phyloP scores from a whole-genome alignment of 2,329 filamentous ascomycete species.

The Nemania bipapillata region DNA sequence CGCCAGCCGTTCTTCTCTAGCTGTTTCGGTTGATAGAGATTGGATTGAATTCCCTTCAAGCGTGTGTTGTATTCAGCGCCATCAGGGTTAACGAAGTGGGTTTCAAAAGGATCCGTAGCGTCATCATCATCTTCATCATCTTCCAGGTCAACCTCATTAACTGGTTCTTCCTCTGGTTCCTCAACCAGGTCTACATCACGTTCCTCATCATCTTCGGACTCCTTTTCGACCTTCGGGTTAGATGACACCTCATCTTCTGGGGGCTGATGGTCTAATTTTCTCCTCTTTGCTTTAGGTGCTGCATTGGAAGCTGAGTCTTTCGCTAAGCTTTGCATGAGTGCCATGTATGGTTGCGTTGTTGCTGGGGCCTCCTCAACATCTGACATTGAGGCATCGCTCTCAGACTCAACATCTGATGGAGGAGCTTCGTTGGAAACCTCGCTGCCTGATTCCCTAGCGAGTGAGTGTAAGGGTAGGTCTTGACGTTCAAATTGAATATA shows the following conservation, averaged over 20 bases:
- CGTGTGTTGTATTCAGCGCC: slow-evolving; percentile 67
- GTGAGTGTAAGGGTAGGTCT: slow-evolving; percentile 31
- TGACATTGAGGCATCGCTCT: slow-evolving; percentile 61
- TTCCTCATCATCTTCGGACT: slow-evolving; percentile 52
- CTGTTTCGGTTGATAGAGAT: slow-evolving; percentile 64
- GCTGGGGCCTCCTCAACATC: slow-evolving; percentile 54
- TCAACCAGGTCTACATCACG: slow-evolving; percentile 58
- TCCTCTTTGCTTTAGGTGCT: slow-evolving; percentile 64
- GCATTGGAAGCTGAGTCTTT: slow-evolving; percentile 58
- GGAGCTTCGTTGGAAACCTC: slow-evolving; percentile 54
- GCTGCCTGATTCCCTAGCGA: slow-evolving; percentile 49
- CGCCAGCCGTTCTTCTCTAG: slow-evolving; percentile 60
- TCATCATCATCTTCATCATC: slow-evolving; percentile 64
- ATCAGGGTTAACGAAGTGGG: slow-evolving; percentile 78
- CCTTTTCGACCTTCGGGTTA: slow-evolving; percentile 46
- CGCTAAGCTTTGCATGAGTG: slow-evolving; percentile 68
- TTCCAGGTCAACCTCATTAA: slow-evolving; percentile 50
- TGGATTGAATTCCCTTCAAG: slow-evolving; percentile 62
- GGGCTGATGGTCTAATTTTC: slow-evolving; percentile 62
- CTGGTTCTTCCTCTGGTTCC: slow-evolving; percentile 62
- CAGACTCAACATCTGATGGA: slow-evolving; percentile 56
- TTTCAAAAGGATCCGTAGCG: slow-evolving; percentile 76
- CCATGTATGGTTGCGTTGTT: slow-evolving; percentile 64
- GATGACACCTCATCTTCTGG: slow-evolving; percentile 37
- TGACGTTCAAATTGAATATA: slow-evolving; percentile 25